Base-by-base conservation (phyloP, 768 basidiomycete genomes). In the Gymnopilus junonius region DNA sequence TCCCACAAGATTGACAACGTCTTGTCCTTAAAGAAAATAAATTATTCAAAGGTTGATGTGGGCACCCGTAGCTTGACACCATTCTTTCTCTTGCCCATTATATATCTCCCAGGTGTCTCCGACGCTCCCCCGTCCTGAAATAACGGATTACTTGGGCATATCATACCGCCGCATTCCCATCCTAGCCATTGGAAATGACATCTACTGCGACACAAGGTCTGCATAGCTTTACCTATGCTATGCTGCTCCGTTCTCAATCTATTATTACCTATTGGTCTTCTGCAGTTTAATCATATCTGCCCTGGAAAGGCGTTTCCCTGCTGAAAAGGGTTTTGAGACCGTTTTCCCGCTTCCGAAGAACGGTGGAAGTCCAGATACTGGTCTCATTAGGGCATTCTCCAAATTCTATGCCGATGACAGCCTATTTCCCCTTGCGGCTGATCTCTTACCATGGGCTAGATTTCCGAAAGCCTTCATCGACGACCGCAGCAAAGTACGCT, bases 91-190 rank as follows among this genome's bases (percentile, higher is more conserved):
- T 60, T 27, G 43, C 27, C 32, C 34, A 39, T 11, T 14, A 32
- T 10, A 3, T 31, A 17, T 21, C 37, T 48, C 14, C 10, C 63
- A 88, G 86, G 83, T 87, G 15, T 75, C 83, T 1, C 69, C 70
- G 55, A 72, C 76, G n/a, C 77, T 85, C 7, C 86, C 87, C 35
- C 85, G 87, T 14, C 83, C 86, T 6, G 87, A 85, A 69, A 79
- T 88, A 54, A 79, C 84, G 54, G 80, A 82, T 21, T 69, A 81
- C 1, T 77, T 83, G 7, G 87, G 86, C 3, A 73, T 88, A 11
- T 74, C 75, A 25, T 87, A 88, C 71, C 84, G 87, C 11, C 81
- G 84, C 14, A 85, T 89, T 25, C 86, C 87, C 10, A 76, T 88
- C 23, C 78, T 87, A 8, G 84, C 86, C 8, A 84, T 88, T 45